Conservation (phyloP, 2,329 filamentous ascomycete genomes). For the Verticillium albo-atrum region DNA sequence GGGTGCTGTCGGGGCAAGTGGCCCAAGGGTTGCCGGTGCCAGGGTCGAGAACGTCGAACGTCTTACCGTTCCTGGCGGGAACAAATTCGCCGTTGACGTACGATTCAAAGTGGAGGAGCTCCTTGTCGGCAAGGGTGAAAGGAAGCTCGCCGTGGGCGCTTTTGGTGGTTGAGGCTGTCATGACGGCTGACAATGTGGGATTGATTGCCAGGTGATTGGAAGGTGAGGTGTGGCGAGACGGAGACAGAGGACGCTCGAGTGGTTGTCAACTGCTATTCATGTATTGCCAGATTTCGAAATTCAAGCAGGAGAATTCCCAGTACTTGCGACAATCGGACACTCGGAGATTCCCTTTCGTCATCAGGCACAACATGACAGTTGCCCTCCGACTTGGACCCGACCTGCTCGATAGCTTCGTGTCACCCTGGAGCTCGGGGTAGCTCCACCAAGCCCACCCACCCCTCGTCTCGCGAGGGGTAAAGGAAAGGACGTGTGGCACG, state of each 20-base stretch:
- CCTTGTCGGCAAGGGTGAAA: conserved; percentile 39
- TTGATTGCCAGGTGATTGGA: not conserved
- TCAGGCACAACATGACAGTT: not conserved
- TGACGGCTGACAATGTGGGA: not conserved
- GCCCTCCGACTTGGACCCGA: not conserved
- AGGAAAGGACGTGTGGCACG: not conserved
- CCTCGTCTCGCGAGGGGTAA: not conserved
- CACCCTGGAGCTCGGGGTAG: not conserved
- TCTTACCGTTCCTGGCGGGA: conserved; percentile 36
- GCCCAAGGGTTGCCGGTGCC: conserved; percentile 46
- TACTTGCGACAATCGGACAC: not conserved
- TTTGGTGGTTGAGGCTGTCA: not conserved
- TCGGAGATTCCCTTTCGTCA: not conserved
- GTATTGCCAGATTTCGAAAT: too few relatives aligned
- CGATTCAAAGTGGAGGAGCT: conserved; percentile 43
- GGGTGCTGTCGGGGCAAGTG: conserved; percentile 41
- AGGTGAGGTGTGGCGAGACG: too few relatives aligned
- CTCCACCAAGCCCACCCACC: not conserved
- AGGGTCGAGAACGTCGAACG: conserved; percentile 50
- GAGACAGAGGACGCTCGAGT: not conserved
- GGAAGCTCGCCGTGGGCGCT: conserved; percentile 19
- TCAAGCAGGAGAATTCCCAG: too few relatives aligned
- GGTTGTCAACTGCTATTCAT: not conserved
- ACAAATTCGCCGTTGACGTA: conserved; percentile 45
- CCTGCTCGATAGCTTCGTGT: not conserved